Evolutionary conservation across 163 green algal genomes (phyloP).

Genomic region (Chloromonas sp.): DNA sequence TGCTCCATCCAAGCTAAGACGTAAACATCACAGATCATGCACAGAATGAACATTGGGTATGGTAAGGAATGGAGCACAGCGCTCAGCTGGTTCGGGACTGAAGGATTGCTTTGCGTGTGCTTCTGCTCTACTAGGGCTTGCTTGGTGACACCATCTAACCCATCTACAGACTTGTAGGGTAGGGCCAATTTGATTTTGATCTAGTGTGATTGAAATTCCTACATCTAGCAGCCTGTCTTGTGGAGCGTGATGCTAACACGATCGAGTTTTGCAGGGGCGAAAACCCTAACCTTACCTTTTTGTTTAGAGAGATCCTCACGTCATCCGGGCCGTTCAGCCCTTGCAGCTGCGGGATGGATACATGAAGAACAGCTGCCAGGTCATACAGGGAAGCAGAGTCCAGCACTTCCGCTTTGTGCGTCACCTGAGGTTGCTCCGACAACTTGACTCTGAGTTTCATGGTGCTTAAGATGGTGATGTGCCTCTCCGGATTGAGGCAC

Average conservation of each 20-base stretch:
- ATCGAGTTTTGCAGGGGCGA: not conserved
- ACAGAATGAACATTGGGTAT: too few species aligned
- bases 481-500: not conserved
- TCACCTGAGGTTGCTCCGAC: not conserved
- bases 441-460: slow-evolving; percentile 7
- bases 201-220: too few species aligned
- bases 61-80: not conserved
- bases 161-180: too few species aligned
- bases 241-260: too few species aligned
- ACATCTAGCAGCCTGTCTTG: too few species aligned
- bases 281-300: slow-evolving; percentile 17
- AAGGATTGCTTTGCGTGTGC: not conserved
- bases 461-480: not conserved
- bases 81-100: not conserved
- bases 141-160: too few species aligned
- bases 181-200: too few species aligned
- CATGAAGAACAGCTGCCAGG: slow-evolving; percentile 4
- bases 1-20: too few species aligned
- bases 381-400: not conserved
- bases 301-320: slow-evolving; percentile 27
- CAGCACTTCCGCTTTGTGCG: not conserved
- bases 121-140: not conserved
- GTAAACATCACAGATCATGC: too few species aligned
- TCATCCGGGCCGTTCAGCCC: not conserved
- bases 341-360: not conserved